Percentiles rank a stretch among this genome's conserved stretches.
phyloP scores from a whole-genome alignment of 495 filamentous ascomycete species.

The Lophiostoma macrostomum region DNA sequence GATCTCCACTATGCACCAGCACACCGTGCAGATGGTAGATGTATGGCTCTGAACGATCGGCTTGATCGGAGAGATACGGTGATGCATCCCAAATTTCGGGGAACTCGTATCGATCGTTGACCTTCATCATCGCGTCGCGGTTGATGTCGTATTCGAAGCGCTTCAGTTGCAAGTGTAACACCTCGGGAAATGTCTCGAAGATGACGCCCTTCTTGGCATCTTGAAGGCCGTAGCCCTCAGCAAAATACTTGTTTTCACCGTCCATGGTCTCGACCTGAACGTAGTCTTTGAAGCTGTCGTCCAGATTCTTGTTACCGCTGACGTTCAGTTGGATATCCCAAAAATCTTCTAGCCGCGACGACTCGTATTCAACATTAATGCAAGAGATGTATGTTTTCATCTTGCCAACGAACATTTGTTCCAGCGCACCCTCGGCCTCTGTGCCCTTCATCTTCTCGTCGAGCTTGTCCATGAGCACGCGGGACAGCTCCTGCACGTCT shows the following conservation, averaged over 20 bases:
- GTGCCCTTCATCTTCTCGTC: slow-evolving; percentile 98
- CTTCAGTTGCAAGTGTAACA: slow-evolving; percentile 93
- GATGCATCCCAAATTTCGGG: slow-evolving; percentile 87
- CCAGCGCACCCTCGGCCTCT: slow-evolving; percentile 83
- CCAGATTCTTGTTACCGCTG: slow-evolving; percentile 82
- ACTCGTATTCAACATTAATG: slow-evolving; percentile 97
- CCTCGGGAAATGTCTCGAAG: slow-evolving; percentile 92
- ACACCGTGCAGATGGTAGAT: slow-evolving; percentile 92
- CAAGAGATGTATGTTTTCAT: slow-evolving; percentile 98
- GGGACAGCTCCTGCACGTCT: slow-evolving; percentile 94
- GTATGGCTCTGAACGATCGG: slow-evolving; percentile 85
- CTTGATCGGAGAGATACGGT: slow-evolving; percentile 81
- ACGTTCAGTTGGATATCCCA: slow-evolving; percentile 99
- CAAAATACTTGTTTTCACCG: slow-evolving; percentile 97
- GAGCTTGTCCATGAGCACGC: slow-evolving; percentile 94
- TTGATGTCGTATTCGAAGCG: slow-evolving; percentile 97
- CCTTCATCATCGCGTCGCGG: slow-evolving; percentile 96
- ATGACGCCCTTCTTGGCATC: slow-evolving; percentile 98
- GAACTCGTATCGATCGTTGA: slow-evolving; percentile 97
- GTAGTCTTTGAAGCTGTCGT: slow-evolving; percentile 95
- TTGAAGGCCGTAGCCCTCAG: slow-evolving; percentile 84
- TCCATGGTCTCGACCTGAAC: slow-evolving; percentile 94
- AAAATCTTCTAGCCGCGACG: slow-evolving; percentile 90
- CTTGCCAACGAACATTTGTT: slow-evolving; percentile 90
- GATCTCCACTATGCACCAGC: slow-evolving; percentile 90